Conservation (phyloP, 164 flowering plant genomes). For the Vitis riparia region DNA sequence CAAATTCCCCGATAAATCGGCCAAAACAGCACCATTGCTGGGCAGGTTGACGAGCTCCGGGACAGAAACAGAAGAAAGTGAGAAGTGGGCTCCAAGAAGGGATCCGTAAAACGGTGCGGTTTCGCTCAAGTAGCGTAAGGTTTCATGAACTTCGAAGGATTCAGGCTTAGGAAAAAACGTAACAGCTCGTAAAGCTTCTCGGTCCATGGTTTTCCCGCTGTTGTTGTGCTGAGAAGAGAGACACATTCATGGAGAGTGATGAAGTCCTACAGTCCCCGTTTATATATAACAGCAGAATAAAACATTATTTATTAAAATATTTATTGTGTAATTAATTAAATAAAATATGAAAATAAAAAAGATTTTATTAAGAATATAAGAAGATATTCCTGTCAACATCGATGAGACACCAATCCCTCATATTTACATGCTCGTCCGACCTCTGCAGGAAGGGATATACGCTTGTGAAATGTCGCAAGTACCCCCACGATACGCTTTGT, state of each 20-base stretch:
- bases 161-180: conserved; percentile 12
- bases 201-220: conserved; percentile 10
- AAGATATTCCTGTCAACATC: conserved; percentile 45
- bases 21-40: neutral
- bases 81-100: neutral
- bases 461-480: neutral
- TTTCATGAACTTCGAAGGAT: conserved; percentile 7
- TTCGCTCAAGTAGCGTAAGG: conserved; percentile 5
- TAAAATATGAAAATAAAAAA: neutral
- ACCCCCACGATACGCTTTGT: neutral
- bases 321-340: neutral
- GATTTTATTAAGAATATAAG: conserved; percentile 14
- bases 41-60: neutral
- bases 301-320: neutral
- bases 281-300: conserved; percentile 1
- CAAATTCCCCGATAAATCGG: neutral
- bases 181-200: conserved; percentile 4
- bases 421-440: conserved; percentile 20
- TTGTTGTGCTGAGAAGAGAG: neutral
- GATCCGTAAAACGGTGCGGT: neutral
- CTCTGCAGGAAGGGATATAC: conserved; percentile 11
- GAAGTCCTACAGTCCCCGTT: neutral
- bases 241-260: neutral
- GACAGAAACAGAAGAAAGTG: conserved; percentile 1
- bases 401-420: conserved; percentile 34